These are phyloP conservation scores for Phytophthora fragariaefolia DNA, from an alignment of 352 stramenopile genomes.

Conservation along the genomic window DNA sequence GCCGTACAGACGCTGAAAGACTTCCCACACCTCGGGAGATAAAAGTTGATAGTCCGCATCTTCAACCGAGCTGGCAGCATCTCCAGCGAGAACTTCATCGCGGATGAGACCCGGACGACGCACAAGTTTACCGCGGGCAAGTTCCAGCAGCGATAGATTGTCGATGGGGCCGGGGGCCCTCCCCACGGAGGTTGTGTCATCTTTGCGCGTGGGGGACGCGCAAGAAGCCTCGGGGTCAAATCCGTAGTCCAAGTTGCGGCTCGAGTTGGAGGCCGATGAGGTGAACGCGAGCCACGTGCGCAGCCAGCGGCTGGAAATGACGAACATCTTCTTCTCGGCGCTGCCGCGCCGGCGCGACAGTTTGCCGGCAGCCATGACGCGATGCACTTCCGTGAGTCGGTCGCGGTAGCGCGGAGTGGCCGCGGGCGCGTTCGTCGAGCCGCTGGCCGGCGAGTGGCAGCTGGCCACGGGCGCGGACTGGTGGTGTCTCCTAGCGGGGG, in stretches of 20 bases:
- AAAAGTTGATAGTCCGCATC: slow-evolving; percentile 68
- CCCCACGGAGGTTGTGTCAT: slow-evolving; percentile 25
- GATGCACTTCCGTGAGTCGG: slow-evolving; percentile 67
- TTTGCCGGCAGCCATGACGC: slow-evolving; percentile 71
- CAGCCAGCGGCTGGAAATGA: slow-evolving; percentile 68
- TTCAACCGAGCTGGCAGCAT: slow-evolving; percentile 31
- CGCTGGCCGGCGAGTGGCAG: slow-evolving; percentile 26
- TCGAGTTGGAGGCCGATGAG: slow-evolving; percentile 33
- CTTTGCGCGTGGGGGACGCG: slow-evolving; percentile 21
- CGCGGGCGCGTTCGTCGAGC: slow-evolving; percentile 13
- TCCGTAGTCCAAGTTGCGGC: slow-evolving; percentile 30
- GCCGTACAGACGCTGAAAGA: slow-evolving; percentile 73
- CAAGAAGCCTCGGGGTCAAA: slow-evolving; percentile 25
- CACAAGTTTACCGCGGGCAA: slow-evolving; percentile 56
- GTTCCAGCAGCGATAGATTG: slow-evolving; percentile 65
- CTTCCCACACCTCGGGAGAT: slow-evolving; percentile 72
- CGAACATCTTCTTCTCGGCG: slow-evolving; percentile 59
- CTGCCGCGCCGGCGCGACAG: slow-evolving; percentile 58
- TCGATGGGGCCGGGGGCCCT: slow-evolving; percentile 62
- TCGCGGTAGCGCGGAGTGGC: slow-evolving; percentile 63
- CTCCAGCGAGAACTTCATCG: slow-evolving; percentile 32
- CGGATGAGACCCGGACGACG: slow-evolving; percentile 52
- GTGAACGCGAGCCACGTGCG: slow-evolving; percentile 74
- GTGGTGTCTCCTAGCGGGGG: slow-evolving; percentile 15
- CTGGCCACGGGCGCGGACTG: slow-evolving; percentile 24